Conservation (phyloP, 2,329 filamentous ascomycete genomes). For the Bipolaris bicolor region DNA sequence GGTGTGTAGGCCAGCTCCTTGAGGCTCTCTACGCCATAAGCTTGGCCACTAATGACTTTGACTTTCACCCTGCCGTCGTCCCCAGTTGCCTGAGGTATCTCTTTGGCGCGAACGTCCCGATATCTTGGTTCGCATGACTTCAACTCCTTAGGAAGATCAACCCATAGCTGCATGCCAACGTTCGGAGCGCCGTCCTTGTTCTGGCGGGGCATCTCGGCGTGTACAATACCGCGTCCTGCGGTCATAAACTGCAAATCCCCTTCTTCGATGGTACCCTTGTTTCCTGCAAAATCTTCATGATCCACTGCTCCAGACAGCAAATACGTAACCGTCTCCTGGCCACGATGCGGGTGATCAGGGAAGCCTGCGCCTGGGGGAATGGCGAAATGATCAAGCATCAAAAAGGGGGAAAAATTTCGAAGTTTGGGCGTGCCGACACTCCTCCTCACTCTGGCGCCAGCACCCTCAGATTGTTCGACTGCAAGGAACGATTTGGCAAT, state of each 20-base stretch:
- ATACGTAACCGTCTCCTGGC: slow-evolving; percentile 91
- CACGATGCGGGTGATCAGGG: slow-evolving; percentile 82
- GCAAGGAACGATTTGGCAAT: slow-evolving; percentile 86
- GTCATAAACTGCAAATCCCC: slow-evolving; percentile 99
- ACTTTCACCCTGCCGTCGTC: slow-evolving; percentile 77
- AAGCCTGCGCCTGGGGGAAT: slow-evolving; percentile 83
- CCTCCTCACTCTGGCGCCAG: slow-evolving; percentile 83
- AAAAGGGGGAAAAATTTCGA: slow-evolving; percentile 86
- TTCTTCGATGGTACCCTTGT: slow-evolving; percentile 79
- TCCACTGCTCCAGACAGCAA: slow-evolving; percentile 84
- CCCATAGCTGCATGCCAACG: slow-evolving; percentile 93
- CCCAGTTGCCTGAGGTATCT: slow-evolving; percentile 77
- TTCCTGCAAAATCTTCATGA: slow-evolving; percentile 90
- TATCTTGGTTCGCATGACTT: slow-evolving; percentile 93
- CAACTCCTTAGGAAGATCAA: slow-evolving; percentile 80
- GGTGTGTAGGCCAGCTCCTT: slow-evolving; percentile 94
- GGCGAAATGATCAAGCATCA: slow-evolving; percentile 92
- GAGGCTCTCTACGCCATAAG: slow-evolving; percentile 82
- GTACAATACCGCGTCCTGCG: slow-evolving; percentile 87
- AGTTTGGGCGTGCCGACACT: slow-evolving; percentile 85
- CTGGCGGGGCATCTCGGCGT: slow-evolving; percentile 90
- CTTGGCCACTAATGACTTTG: slow-evolving; percentile 89
- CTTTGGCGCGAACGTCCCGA: slow-evolving; percentile 76
- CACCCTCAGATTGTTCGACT: slow-evolving; percentile 84
- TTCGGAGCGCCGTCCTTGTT: slow-evolving; percentile 78